Evolutionary conservation across 441 rosid species (phyloP), one percentile per base, ranked within the genome.

Genomic region (Jatropha multifida): DNA sequence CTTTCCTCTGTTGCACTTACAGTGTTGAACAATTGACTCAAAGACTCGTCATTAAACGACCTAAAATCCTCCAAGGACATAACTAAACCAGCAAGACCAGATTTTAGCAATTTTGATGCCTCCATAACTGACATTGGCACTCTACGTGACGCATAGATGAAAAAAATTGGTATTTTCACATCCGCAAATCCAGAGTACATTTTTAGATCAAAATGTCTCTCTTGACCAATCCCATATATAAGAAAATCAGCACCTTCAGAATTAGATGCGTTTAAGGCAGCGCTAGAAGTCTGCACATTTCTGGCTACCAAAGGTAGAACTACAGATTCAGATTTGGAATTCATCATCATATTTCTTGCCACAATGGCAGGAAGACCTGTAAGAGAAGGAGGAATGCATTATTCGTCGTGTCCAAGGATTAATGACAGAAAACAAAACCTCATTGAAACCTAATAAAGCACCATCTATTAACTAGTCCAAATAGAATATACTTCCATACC

Each of bases 241-340:
- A 96, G 88, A 76, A 96, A 94, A 90, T 93, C 98, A 85, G 95
- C 98, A 80, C 99, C 98, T 79, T 96, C 99, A 23, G 93, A 88
- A 79, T 63, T 88, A 61, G 97, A 84, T 15, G 97, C 98, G 74
- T 69, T 77, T 17, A 84, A 68, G 26, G 98, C 96, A 69, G 97
- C 86, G 72, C 78, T 81, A 77, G 86, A 74, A 81, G 84, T 85
- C 73, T 86, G 84, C 75, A 90, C 98, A 77, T 61, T 87, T 83
- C 97, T 88, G 74, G 88, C 98, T 56, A 96, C 97, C 74, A 96
- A 81, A 46, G 99, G 99, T 44, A 96, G 92, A 86, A 90, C 65
- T 23, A 93, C 89, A 1, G 92, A 87, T 37, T 90, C 93, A 7
- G 92, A 61, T 77, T 78, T 89, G 0, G 97, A 86, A 71, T 81